These are phyloP conservation scores for Beauveria medogensis DNA, from an alignment of 2,329 filamentous ascomycete genomes.

Conservation along the genomic window DNA sequence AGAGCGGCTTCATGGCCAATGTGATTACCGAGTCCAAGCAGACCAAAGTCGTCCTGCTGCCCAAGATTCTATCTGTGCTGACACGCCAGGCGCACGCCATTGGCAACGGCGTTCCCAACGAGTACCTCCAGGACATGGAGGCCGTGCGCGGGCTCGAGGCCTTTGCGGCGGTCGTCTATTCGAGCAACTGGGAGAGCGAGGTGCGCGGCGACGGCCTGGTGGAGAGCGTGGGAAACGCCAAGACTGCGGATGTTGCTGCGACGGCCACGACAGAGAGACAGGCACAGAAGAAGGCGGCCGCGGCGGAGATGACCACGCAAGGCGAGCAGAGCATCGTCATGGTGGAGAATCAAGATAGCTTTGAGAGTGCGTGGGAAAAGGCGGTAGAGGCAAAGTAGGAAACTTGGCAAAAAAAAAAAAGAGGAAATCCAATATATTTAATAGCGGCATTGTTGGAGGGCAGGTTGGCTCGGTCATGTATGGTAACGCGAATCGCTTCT, in stretches of 20 bases:
- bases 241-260: slow-evolving; percentile 18
- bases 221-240: slow-evolving; percentile 29
- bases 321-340: slow-evolving; percentile 46
- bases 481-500: neutral
- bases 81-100: slow-evolving; percentile 87
- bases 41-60: slow-evolving; percentile 62
- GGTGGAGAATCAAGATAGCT: slow-evolving; percentile 40
- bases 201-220: slow-evolving; percentile 42
- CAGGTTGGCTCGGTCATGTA: neutral
- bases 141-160: slow-evolving; percentile 67
- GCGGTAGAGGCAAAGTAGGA: slow-evolving; percentile 29
- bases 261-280: slow-evolving; percentile 9
- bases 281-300: slow-evolving; percentile 16
- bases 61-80: slow-evolving; percentile 81
- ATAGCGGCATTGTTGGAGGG: neutral
- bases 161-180: slow-evolving; percentile 81
- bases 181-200: slow-evolving; percentile 70
- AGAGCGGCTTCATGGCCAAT: slow-evolving; percentile 29
- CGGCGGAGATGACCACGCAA: slow-evolving; percentile 13
- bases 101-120: slow-evolving; percentile 67
- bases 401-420: neutral
- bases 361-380: slow-evolving; percentile 65
- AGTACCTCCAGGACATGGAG: slow-evolving; percentile 69
- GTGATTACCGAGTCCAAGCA: slow-evolving; percentile 44
- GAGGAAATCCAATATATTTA: neutral